Percentiles rank a stretch among this genome's conserved stretches.
Evolutionary conservation across 225 moss, liverwort and hornwort species (phyloP).

Genomic region (Polytrichum commune): DNA sequence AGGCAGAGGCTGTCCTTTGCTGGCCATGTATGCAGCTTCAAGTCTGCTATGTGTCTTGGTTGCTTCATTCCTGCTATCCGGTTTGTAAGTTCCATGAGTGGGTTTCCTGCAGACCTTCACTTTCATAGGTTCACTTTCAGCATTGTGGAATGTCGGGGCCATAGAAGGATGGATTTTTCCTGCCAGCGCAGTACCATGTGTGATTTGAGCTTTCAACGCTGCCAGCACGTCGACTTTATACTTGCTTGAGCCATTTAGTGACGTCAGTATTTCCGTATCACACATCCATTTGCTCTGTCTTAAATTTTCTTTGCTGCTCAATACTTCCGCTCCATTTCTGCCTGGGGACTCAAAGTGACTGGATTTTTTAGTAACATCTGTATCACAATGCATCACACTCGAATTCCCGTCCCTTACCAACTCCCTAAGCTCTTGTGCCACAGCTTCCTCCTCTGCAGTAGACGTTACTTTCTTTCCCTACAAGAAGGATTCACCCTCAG

Average conservation of each 20-base stretch:
- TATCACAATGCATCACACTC: slow-evolving; percentile 14
- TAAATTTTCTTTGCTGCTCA: slow-evolving; percentile 15
- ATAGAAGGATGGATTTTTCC: background rate
- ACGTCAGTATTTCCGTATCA: slow-evolving; percentile 12
- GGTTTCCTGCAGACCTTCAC: background rate
- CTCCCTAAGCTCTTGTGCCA: slow-evolving; percentile 38
- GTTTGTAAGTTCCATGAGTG: background rate
- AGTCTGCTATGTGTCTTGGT: slow-evolving; percentile 2
- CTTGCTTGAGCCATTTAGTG: slow-evolving; percentile 15
- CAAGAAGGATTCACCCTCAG: too few relatives aligned
- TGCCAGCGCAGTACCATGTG: background rate
- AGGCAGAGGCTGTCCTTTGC: slow-evolving; percentile 17
- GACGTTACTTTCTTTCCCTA: too few relatives aligned
- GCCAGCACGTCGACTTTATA: background rate
- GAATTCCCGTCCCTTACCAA: background rate
- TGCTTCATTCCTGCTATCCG: background rate
- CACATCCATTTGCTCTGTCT: slow-evolving; percentile 9
- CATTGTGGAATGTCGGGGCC: background rate
- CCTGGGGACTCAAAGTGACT: slow-evolving; percentile 4
- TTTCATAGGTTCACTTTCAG: background rate
- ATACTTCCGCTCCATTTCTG: slow-evolving; percentile 8
- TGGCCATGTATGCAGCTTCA: slow-evolving; percentile 18
- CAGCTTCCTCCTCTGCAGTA: slow-evolving; percentile 21
- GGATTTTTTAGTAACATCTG: slow-evolving; percentile 9
- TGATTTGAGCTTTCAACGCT: background rate